Conservation (phyloP, 805 yeast genomes). For the Nakazawaea anatomiae region DNA sequence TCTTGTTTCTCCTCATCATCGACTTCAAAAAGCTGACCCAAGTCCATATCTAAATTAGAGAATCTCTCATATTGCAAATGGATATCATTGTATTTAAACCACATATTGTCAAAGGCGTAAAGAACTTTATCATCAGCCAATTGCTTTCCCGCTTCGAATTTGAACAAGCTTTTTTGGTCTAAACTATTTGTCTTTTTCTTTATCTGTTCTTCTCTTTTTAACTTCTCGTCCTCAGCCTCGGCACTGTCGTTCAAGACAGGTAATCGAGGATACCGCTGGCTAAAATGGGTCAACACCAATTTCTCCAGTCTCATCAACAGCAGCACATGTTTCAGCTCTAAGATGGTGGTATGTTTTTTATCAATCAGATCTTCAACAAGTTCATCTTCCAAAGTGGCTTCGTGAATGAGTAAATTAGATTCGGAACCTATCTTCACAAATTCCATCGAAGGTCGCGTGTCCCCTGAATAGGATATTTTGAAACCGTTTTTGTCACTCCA, state of each 20-base stretch:
- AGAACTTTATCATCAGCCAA: slow-evolving; percentile 24
- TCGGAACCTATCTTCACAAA: slow-evolving; percentile 62
- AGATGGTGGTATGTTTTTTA: slow-evolving; percentile 83
- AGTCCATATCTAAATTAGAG: slow-evolving; percentile 11
- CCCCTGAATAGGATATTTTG: slow-evolving; percentile 88
- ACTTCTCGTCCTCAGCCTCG: slow-evolving; percentile 13
- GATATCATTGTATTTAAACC: slow-evolving; percentile 38
- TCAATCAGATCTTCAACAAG: slow-evolving; percentile 69
- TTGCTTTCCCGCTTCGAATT: neutral
- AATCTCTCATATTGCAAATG: slow-evolving; percentile 24
- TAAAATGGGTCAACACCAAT: slow-evolving; percentile 82
- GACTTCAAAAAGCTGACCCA: neutral
- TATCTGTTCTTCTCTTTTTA: slow-evolving; percentile 11
- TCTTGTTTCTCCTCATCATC: neutral
- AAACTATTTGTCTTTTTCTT: neutral
- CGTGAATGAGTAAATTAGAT: slow-evolving; percentile 81
- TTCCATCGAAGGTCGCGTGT: slow-evolving; percentile 73
- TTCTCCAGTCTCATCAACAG: slow-evolving; percentile 66
- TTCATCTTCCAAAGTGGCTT: slow-evolving; percentile 84
- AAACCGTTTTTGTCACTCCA: slow-evolving; percentile 27
- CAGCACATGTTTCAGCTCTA: slow-evolving; percentile 76
- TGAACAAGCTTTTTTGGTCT: slow-evolving; percentile 19
- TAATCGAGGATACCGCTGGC: slow-evolving; percentile 75
- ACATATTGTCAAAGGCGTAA: slow-evolving; percentile 67
- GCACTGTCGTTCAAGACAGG: slow-evolving; percentile 19